Evolutionary conservation across 2,329 filamentous ascomycete species (phyloP).

Genomic region (Ophiostoma himal-ulmi): DNA sequence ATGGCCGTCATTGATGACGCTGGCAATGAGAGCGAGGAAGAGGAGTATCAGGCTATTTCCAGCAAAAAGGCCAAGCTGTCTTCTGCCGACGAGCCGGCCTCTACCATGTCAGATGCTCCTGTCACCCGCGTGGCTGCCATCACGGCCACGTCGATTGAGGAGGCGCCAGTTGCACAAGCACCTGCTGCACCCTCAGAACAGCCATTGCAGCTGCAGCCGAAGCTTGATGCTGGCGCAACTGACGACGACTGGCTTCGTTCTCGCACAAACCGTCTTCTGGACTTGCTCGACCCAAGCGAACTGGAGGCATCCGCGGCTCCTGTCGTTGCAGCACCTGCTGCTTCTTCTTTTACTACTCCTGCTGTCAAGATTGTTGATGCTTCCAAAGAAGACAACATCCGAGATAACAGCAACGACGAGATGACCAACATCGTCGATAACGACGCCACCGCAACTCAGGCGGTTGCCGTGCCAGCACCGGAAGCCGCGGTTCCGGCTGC

Average conservation of each 20-base stretch:
- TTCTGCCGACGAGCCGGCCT: neutral
- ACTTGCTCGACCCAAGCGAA: conserved; percentile 72
- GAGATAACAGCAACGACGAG: conserved; percentile 23
- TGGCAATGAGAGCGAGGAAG: conserved; percentile 62
- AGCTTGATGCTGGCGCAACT: conserved; percentile 40
- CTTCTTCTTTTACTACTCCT: neutral
- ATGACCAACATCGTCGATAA: conserved; percentile 25
- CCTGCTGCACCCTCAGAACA: neutral
- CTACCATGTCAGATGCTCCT: neutral
- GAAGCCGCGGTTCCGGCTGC: neutral
- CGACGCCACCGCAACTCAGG: conserved; percentile 5
- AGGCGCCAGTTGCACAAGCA: conserved; percentile 9
- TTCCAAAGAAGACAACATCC: conserved; percentile 3
- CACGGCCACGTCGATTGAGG: conserved; percentile 23
- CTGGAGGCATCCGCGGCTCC: conserved; percentile 26
- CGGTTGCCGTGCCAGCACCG: neutral
- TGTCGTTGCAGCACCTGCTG: conserved; percentile 20
- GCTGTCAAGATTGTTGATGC: neutral
- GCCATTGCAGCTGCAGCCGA: conserved; percentile 12
- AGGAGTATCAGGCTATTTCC: conserved; percentile 66
- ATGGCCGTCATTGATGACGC: conserved; percentile 27
- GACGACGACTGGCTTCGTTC: conserved; percentile 91
- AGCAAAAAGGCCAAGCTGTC: conserved; percentile 41
- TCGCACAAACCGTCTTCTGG: conserved; percentile 77
- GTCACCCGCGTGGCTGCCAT: conserved; percentile 21